A percentile compares a stretch with the other conserved stretches of the same genome.
phyloP scores from a whole-genome alignment of 257 asterid species.

The Buddleja alternifolia region DNA sequence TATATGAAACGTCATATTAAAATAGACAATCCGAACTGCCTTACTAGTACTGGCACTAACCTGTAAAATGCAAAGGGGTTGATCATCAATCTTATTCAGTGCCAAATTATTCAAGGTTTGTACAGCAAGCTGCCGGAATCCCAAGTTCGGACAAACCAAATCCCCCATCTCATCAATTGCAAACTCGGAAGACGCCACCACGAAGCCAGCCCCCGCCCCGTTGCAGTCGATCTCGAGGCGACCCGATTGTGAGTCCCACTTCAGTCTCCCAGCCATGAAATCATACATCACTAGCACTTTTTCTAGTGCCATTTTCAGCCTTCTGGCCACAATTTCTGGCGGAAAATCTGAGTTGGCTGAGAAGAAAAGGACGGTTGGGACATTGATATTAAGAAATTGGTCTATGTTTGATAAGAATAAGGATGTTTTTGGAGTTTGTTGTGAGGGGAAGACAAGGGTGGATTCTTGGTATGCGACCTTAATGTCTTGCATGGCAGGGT shows the following conservation, averaged over 20 bases:
- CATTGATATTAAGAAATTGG: conserved; percentile 57
- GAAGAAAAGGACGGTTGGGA: conserved; percentile 69
- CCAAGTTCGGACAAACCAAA: conserved; percentile 54
- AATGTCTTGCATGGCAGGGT: conserved; percentile 54
- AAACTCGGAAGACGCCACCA: conserved; percentile 53
- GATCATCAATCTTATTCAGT: conserved; percentile 35
- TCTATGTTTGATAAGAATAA: conserved; percentile 67
- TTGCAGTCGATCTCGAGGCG: conserved; percentile 61
- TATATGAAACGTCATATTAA: too few species aligned
- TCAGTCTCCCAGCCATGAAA: conserved; percentile 65
- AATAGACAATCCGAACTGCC: too few species aligned
- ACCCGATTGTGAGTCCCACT: conserved; percentile 33
- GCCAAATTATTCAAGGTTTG: conserved; percentile 35
- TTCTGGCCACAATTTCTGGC: conserved; percentile 39
- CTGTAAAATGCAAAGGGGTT: conserved; percentile 59
- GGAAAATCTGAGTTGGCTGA: conserved; percentile 48
- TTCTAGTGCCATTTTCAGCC: conserved; percentile 43
- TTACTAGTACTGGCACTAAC: conserved; percentile 28
- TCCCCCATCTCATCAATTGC: conserved; percentile 48
- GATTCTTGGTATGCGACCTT: conserved; percentile 61
- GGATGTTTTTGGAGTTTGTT: conserved; percentile 37
- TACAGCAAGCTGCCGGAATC: conserved; percentile 47
- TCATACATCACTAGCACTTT: conserved; percentile 56
- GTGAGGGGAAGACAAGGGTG: conserved; percentile 42
- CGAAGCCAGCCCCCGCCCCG: conserved; percentile 46